Evolutionary conservation across 2,329 filamentous ascomycete species (phyloP), one percentile per base, ranked within the genome.

Genomic region (Albifimbria verrucaria): DNA sequence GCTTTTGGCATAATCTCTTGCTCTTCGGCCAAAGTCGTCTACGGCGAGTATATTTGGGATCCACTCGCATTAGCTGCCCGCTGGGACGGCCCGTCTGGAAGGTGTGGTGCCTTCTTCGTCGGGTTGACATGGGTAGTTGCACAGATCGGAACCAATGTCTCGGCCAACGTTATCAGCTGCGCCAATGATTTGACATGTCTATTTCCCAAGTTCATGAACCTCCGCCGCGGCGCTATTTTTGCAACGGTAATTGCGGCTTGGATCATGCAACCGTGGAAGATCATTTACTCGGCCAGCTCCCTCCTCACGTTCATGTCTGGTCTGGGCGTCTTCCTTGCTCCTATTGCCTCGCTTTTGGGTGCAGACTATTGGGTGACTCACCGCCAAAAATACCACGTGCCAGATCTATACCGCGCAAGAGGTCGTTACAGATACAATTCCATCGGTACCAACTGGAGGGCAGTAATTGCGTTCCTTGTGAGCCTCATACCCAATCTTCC

Each of bases 271-370:
- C 83, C 83, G 2, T 87, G 84, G 85, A 86, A 86, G 68, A 87
- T 88, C 53, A 71, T 87, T 18, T 73, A 67, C 28, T 83, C 79
- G 0, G 85, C 84, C 2, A 64, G 68, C 2, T 82, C 77, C 1
- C 82, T 88, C 58, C 68, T 87, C 3, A 77, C 79, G 43, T 89
- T 89, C 68, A 86, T 90, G 78, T 76, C 78, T 43, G 85, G 84
- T 1, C 64, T 72, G 54, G 62, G 70, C 46, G 76, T 88, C 39
- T 88, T 89, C 68, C 71, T 88, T 1, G 84, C 81, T 0, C 84
- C 85, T 0, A 83, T 88, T 12, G 22, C 22, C 12, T 17, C 22
- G n/a, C 7, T 44, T 15, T 20, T 21, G 6, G 22, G 18, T 44
- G 42, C 42, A 6, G 42, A 44, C 22, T 44, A 21, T 20, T 44